phyloP scores from a whole-genome alignment of 2,329 filamentous ascomycete species.

The Tolypocladium endophyticum region DNA sequence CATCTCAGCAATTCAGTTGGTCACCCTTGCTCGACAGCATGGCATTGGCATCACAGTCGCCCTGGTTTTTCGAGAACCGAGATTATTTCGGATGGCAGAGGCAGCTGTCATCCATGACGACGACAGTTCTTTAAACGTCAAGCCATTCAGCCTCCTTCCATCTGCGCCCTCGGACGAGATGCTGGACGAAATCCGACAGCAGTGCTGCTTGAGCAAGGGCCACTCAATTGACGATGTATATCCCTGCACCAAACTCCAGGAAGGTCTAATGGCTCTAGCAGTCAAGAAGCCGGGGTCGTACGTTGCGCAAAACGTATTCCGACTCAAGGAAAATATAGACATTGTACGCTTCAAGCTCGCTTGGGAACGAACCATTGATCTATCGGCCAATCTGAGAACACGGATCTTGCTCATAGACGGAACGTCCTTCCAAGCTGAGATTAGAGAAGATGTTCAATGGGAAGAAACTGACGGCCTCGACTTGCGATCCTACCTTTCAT shows the following conservation, averaged over 20 bases:
- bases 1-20: background rate
- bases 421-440: background rate
- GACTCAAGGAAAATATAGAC: background rate
- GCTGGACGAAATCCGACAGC: background rate
- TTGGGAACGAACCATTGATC: background rate
- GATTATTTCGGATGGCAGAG: background rate
- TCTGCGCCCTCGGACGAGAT: background rate
- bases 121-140: background rate
- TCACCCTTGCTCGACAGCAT: background rate
- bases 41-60: background rate
- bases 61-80: background rate
- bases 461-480: background rate
- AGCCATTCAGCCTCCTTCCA: background rate
- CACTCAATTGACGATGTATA: background rate
- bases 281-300: background rate
- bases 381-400: background rate
- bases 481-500: background rate
- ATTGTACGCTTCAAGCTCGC: background rate
- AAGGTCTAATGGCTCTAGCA: background rate
- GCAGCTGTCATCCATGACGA: background rate
- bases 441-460: background rate
- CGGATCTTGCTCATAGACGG: background rate
- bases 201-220: background rate
- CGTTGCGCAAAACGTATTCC: background rate
- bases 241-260: background rate